A percentile compares a stretch with the other conserved stretches of the same genome.
Evolutionary conservation across 2,329 filamentous ascomycete species (phyloP).

Genomic region (Fusarium sp.): DNA sequence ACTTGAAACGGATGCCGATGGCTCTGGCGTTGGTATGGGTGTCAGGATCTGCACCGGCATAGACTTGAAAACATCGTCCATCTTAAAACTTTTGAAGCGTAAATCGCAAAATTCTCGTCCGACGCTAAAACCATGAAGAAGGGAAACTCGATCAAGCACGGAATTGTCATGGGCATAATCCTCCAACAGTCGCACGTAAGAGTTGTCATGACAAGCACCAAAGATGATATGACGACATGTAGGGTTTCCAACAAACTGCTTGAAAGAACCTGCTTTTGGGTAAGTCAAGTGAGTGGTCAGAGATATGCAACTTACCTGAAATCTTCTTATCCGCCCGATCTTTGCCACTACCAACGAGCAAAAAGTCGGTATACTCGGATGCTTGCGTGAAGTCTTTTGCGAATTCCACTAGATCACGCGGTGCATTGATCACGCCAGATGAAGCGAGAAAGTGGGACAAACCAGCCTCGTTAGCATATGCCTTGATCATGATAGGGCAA

Average conservation of each 20-base stretch:
- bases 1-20: neutral
- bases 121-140: neutral
- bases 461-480: neutral
- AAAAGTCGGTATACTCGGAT: neutral
- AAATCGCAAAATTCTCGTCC: neutral
- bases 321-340: neutral
- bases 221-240: neutral
- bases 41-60: neutral
- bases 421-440: neutral
- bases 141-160: neutral
- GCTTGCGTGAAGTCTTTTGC: neutral
- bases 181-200: neutral
- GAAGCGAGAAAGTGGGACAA: neutral
- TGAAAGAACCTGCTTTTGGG: neutral
- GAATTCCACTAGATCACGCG: neutral
- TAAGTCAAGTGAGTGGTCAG: neutral
- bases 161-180: neutral
- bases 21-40: neutral
- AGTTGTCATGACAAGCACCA: neutral
- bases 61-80: neutral
- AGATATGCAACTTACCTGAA: neutral
- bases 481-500: neutral
- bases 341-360: neutral
- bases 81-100: neutral
- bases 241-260: neutral